Base-by-base conservation (phyloP, 2,329 filamentous ascomycete species). In the Metarhizium humberi region DNA sequence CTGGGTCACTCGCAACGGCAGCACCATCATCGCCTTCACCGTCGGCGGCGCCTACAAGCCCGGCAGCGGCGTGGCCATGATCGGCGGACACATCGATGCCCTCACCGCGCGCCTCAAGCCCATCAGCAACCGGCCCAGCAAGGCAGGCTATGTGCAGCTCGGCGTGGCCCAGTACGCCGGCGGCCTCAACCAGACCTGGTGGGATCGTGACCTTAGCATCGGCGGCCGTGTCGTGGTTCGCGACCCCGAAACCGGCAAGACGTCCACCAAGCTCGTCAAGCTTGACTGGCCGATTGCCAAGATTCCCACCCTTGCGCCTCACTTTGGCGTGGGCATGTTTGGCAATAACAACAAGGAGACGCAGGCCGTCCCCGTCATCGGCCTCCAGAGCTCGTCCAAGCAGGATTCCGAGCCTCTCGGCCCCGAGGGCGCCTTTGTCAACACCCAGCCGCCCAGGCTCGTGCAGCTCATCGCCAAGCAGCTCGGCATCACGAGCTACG, bases 91-190 rank as follows among this genome's bases (percentile, higher is more conserved):
- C 71, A 87, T 97, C 59, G 94, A 97, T 71, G 92, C 92, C 50
- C 75, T 97, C 53, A 95, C 92, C 16, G 89, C 92, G 18, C 89
- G 86, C 71, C 75, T 97, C 63, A 97, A 97, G 83, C 92, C 94
- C 10, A 82, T 96, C 32, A 90, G 90, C 65, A 88, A 83, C 66
- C 85, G 96, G 65, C 84, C 87, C n/a, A 88, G 78, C 63, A 90
- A 87, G 68, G 87, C 88, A 36, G 92, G 94, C 54, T 99, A 90
- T 67, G 71, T 90, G 32, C 90, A 97, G 74, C 80, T 97, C 6
- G 92, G 90, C 29, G 90, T 97, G 53, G 92, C 94, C 2, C 94
- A 89, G 0, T 99, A 97, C 68, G 92, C 91, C 10, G 92, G 94
- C 52, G 91, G 78, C 1, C 74, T 97, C 58, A 94, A 92, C 67